These are phyloP conservation scores for Hygrophoropsis aurantiaca DNA, from an alignment of 768 basidiomycete species.

Conservation along the genomic window DNA sequence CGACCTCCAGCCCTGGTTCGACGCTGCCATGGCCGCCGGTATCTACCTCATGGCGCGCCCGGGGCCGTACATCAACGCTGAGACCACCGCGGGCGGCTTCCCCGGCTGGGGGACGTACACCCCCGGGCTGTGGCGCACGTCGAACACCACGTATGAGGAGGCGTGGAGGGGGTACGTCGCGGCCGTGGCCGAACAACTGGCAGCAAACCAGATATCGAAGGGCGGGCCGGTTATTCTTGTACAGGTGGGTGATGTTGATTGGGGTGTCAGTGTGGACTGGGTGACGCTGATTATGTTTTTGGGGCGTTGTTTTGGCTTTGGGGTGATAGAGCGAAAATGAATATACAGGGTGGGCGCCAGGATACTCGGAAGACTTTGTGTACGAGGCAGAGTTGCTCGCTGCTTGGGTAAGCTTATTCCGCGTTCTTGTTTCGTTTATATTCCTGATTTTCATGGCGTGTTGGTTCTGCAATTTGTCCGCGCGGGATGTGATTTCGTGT, in stretches of 20 bases:
- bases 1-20: constrained; percentile 23
- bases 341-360: constrained; percentile 35
- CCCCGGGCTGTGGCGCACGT: constrained; percentile 47
- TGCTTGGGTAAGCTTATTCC: too few species aligned
- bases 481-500: too few species aligned
- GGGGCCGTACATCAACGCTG: constrained; percentile 28
- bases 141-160: constrained; percentile 44
- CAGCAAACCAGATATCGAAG: constrained; percentile 55
- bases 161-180: constrained; percentile 62
- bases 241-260: constrained; percentile 25
- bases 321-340: constrained; percentile 60
- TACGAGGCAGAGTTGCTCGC: constrained; percentile 39
- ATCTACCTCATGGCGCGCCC: constrained; percentile 27
- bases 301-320: constrained; percentile 27
- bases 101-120: constrained; percentile 61
- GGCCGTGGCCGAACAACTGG: constrained; percentile 46
- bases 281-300: too few species aligned
- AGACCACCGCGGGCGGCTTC: constrained; percentile 41
- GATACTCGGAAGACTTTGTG: constrained; percentile 42
- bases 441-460: neutral
- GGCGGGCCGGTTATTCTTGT: constrained; percentile 55
- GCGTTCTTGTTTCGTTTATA: neutral
- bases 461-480: neutral
- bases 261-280: neutral
- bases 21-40: constrained; percentile 26